These are phyloP conservation scores for Pythium phragmiticola DNA, from an alignment of 352 stramenopile species.

Conservation along the genomic window DNA sequence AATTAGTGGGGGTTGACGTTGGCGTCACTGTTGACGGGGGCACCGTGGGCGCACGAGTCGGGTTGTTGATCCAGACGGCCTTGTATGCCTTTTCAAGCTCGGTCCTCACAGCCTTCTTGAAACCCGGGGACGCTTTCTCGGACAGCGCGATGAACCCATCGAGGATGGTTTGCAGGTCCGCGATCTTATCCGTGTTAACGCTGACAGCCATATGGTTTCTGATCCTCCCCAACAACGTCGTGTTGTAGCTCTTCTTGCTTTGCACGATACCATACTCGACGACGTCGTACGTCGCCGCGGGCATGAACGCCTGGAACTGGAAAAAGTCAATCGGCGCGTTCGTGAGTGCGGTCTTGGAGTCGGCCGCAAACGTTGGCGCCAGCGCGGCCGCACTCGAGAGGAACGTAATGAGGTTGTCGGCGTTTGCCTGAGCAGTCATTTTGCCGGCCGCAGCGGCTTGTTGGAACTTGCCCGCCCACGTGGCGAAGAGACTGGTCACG, in stretches of 20 bases:
- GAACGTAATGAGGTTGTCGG: neutral
- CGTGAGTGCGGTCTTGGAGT: neutral
- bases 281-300: slow-evolving; percentile 1
- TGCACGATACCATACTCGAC: slow-evolving; percentile 3
- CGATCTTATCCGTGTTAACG: neutral
- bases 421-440: neutral
- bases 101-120: neutral
- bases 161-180: neutral
- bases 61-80: slow-evolving; percentile 2
- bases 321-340: neutral
- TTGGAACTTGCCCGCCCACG: slow-evolving; percentile 3
- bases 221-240: neutral
- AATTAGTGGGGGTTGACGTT: neutral
- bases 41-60: slow-evolving; percentile 3
- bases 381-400: neutral
- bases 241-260: neutral
- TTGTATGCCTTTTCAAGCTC: neutral
- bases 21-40: neutral
- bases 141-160: neutral
- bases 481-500: neutral
- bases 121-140: slow-evolving; percentile 2
- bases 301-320: slow-evolving; percentile 7
- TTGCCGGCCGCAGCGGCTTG: neutral
- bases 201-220: neutral
- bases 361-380: neutral